These are phyloP conservation scores for Aspergillus novofumigatus DNA, from an alignment of 2,329 filamentous ascomycete genomes.

Conservation along the genomic window DNA sequence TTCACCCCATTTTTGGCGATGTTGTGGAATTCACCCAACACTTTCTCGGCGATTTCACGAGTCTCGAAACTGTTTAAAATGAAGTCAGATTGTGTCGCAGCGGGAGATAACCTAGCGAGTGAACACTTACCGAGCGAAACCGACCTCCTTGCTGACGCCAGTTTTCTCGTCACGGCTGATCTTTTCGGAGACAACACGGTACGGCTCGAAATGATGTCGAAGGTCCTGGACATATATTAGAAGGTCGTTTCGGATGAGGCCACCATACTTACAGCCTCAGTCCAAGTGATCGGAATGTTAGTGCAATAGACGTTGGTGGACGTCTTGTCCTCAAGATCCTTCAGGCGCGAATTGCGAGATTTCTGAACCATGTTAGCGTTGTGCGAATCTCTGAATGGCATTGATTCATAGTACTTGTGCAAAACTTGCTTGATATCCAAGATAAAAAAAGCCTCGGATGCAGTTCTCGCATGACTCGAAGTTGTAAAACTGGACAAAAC, in stretches of 20 bases:
- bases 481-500: conserved; percentile 92
- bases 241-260: not conserved
- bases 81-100: conserved; percentile 7
- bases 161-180: conserved; percentile 82
- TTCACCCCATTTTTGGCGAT: conserved; percentile 76
- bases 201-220: conserved; percentile 58
- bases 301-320: conserved; percentile 98
- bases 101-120: conserved; percentile 1
- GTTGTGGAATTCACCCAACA: conserved; percentile 84
- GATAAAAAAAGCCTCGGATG: conserved; percentile 89
- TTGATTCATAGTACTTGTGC: conserved; percentile 60
- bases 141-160: conserved; percentile 92
- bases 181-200: conserved; percentile 80
- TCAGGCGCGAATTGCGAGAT: conserved; percentile 96
- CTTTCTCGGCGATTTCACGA: conserved; percentile 83
- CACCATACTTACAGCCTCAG: conserved; percentile 66
- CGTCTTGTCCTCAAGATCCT: conserved; percentile 82
- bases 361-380: conserved; percentile 56
- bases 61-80: conserved; percentile 67
- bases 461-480: conserved; percentile 88
- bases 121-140: conserved; percentile 75
- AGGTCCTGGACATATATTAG: conserved; percentile 50
- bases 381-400: not conserved
- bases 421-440: conserved; percentile 97
- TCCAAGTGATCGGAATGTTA: conserved; percentile 87